Percentiles rank a stretch among this genome's conserved stretches.
phyloP scores from a whole-genome alignment of 202 grass and related monocot species.

The Carex arenaria region DNA sequence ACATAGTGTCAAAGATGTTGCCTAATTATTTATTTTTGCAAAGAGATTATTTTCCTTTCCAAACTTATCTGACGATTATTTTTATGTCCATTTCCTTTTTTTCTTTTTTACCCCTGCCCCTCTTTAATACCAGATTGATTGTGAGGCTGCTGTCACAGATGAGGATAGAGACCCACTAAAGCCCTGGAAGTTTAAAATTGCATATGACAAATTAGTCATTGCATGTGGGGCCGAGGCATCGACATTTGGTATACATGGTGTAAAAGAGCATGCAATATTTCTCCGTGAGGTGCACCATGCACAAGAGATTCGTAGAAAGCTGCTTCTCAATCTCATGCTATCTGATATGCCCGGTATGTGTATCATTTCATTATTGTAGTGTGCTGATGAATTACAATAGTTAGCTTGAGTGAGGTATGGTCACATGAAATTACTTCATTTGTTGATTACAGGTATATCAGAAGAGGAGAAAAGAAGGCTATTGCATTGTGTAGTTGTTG shows the following conservation, averaged over 20 bases:
- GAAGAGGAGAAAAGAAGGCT: constrained; percentile 73
- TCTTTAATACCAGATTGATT: constrained; percentile 60
- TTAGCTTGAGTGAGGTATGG: neutral
- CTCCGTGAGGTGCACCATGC: constrained; percentile 92
- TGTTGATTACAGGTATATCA: constrained; percentile 58
- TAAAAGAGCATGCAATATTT: constrained; percentile 86
- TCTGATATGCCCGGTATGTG: constrained; percentile 81
- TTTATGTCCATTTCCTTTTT: neutral
- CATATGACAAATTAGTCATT: constrained; percentile 91
- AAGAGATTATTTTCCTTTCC: neutral
- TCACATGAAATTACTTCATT: neutral
- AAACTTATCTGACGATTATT: neutral
- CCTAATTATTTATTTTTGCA: neutral
- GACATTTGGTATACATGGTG: constrained; percentile 88
- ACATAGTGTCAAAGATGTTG: neutral
- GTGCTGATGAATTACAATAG: neutral
- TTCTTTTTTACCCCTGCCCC: neutral
- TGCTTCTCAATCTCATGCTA: constrained; percentile 93
- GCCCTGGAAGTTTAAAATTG: constrained; percentile 90
- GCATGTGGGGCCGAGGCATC: constrained; percentile 83
- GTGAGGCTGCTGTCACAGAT: constrained; percentile 73
- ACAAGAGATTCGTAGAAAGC: constrained; percentile 86
- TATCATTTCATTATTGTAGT: neutral
- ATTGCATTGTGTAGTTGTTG: constrained; percentile 93
- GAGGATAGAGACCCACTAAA: constrained; percentile 43